Conservation (phyloP, 306 rosid species). For the Lagenaria siceraria region DNA sequence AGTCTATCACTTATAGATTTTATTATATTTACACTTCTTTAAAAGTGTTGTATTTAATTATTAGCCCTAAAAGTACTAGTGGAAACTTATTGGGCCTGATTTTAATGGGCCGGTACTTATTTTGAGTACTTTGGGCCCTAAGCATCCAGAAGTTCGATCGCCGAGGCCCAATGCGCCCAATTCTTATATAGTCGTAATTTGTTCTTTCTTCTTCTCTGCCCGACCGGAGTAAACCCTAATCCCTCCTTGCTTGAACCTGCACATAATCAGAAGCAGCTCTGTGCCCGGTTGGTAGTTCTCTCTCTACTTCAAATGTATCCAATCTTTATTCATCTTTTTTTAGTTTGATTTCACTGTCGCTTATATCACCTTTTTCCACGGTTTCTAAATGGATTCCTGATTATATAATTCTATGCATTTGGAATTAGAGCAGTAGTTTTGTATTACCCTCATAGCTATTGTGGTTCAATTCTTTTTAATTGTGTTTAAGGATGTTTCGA, state of each 20-base stretch:
- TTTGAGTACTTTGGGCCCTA: not conserved
- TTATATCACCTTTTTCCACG: not conserved
- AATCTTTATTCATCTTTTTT: not conserved
- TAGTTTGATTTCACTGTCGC: not conserved
- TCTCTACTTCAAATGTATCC: not conserved
- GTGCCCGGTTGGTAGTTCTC: not conserved
- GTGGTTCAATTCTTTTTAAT: not conserved
- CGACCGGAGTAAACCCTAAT: not conserved
- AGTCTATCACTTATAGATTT: too few relatives aligned
- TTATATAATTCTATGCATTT: not conserved
- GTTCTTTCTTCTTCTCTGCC: not conserved
- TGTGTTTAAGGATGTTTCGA: not conserved
- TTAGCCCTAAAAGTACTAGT: too few relatives aligned
- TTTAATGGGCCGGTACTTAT: not conserved
- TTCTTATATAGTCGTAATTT: not conserved
- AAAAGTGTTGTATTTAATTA: too few relatives aligned
- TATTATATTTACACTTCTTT: too few relatives aligned
- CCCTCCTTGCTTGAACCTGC: not conserved
- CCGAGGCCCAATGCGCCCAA: not conserved
- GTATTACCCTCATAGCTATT: not conserved
- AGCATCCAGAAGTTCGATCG: not conserved
- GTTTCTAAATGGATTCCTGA: not conserved
- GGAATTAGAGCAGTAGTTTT: not conserved
- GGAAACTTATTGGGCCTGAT: too few relatives aligned
- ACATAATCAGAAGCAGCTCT: not conserved